Conservation (phyloP, 2,329 filamentous ascomycete species). For the Penicillium italicum region DNA sequence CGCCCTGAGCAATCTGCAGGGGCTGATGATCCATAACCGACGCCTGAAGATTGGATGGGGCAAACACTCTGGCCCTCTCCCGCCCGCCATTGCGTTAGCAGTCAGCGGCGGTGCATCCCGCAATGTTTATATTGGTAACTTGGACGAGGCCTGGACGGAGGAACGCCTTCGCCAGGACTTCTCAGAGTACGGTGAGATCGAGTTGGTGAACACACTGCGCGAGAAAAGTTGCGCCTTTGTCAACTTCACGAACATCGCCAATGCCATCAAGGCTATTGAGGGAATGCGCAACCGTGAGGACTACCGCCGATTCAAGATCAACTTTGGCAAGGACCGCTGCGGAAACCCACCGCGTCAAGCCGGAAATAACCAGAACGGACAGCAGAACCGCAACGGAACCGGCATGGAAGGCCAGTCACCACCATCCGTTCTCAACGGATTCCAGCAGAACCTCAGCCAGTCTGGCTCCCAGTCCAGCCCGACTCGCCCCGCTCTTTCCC, state of each 20-base stretch:
- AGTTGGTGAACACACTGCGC: conserved; percentile 90
- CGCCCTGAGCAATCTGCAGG: conserved; percentile 93
- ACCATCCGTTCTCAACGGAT: conserved; percentile 54
- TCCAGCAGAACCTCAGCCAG: conserved; percentile 54
- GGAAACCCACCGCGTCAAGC: conserved; percentile 92
- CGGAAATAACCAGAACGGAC: conserved; percentile 54
- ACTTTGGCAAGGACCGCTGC: conserved; percentile 98
- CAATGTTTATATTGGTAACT: conserved; percentile 96
- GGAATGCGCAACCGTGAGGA: conserved; percentile 91
- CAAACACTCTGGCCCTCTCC: conserved; percentile 95
- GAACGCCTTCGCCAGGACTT: conserved; percentile 95
- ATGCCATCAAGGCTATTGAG: conserved; percentile 98
- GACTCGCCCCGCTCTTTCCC: conserved; percentile 52
- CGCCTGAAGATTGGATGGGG: conserved; percentile 98
- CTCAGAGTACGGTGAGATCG: conserved; percentile 94
- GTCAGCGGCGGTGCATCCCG: conserved; percentile 96
- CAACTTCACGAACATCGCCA: conserved; percentile 99
- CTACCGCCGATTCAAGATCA: conserved; percentile 98
- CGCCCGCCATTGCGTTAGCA: conserved; percentile 90
- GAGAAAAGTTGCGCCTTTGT: conserved; percentile 99
- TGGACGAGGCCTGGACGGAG: conserved; percentile 96
- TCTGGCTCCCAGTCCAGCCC: conserved; percentile 58
- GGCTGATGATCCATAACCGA: conserved; percentile 98
- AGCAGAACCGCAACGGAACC: conserved; percentile 61
- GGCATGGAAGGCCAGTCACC: conserved; percentile 55